Percentiles rank a stretch among this genome's conserved stretches.
phyloP scores from a whole-genome alignment of 2,329 filamentous ascomycete species.

The Fusarium robinianum region DNA sequence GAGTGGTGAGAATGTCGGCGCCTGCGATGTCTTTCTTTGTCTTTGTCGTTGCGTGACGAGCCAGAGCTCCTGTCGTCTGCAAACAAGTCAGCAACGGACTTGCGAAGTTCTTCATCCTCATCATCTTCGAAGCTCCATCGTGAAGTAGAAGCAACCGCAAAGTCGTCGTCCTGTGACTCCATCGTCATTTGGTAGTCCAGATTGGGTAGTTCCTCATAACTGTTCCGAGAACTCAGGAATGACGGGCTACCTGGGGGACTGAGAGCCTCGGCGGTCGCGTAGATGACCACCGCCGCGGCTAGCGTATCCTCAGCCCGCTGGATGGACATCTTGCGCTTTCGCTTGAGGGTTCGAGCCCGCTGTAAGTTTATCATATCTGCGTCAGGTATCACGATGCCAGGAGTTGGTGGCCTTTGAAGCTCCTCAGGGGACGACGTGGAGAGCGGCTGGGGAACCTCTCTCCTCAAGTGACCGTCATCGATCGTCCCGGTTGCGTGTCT shows the following conservation, averaged over 20 bases:
- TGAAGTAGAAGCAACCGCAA: slow-evolving; percentile 40
- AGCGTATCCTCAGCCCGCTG: slow-evolving; percentile 56
- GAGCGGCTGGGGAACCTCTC: slow-evolving; percentile 23
- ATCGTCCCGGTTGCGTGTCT: slow-evolving; percentile 17
- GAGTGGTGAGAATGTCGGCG: slow-evolving; percentile 48
- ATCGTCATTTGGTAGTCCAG: slow-evolving; percentile 35
- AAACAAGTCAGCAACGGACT: slow-evolving; percentile 60
- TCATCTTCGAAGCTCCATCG: slow-evolving; percentile 43
- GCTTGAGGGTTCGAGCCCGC: slow-evolving; percentile 50
- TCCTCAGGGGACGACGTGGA: slow-evolving; percentile 14
- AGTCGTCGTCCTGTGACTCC: slow-evolving; percentile 37
- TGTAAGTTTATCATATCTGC: slow-evolving; percentile 45
- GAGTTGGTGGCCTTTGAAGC: slow-evolving; percentile 46
- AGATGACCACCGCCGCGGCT: slow-evolving; percentile 59
- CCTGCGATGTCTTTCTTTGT: slow-evolving; percentile 48
- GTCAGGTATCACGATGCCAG: slow-evolving; percentile 53
- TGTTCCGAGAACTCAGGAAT: slow-evolving; percentile 27
- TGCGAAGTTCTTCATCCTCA: slow-evolving; percentile 47
- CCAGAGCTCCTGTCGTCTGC: slow-evolving; percentile 54
- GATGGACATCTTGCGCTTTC: slow-evolving; percentile 51
- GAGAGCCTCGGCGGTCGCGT: slow-evolving; percentile 55
- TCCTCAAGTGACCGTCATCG: slow-evolving; percentile 18
- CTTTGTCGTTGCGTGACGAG: slow-evolving; percentile 45
- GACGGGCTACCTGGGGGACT: slow-evolving; percentile 47
- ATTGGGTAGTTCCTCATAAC: slow-evolving; percentile 35